These are phyloP conservation scores for Russula foetens DNA, from an alignment of 768 basidiomycete genomes.

Conservation along the genomic window DNA sequence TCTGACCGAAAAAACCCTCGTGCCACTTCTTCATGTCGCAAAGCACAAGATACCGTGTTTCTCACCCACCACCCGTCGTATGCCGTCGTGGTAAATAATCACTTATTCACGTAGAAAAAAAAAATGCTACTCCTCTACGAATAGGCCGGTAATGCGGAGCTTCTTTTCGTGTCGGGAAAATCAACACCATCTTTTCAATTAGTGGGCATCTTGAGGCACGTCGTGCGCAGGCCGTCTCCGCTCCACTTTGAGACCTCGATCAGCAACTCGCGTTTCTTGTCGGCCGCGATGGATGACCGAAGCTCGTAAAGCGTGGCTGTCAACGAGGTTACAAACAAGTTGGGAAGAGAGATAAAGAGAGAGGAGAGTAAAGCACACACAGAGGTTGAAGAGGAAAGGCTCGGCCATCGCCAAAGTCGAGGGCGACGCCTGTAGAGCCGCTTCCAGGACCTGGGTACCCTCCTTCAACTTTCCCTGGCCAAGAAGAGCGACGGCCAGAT, in stretches of 20 bases:
- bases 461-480: constrained; percentile 67
- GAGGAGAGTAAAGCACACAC: constrained; percentile 34
- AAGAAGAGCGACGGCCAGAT: constrained; percentile 63
- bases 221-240: constrained; percentile 70
- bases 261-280: constrained; percentile 69
- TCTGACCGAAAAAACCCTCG: background rate
- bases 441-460: constrained; percentile 66
- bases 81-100: constrained; percentile 12
- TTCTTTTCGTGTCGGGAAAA: no score
- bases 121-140: no score
- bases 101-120: background rate
- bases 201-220: constrained; percentile 72
- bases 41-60: constrained; percentile 10
- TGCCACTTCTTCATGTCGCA: constrained; percentile 6
- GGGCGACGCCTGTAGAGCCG: constrained; percentile 53
- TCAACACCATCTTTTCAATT: no score
- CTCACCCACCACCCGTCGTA: constrained; percentile 3
- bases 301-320: constrained; percentile 80
- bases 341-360: no score
- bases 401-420: constrained; percentile 67
- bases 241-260: constrained; percentile 79
- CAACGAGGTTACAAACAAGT: background rate
- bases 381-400: constrained; percentile 79
- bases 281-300: constrained; percentile 58
- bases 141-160: no score